Conservation (phyloP, 2,329 filamentous ascomycete species). For the Sporothrix inflata region DNA sequence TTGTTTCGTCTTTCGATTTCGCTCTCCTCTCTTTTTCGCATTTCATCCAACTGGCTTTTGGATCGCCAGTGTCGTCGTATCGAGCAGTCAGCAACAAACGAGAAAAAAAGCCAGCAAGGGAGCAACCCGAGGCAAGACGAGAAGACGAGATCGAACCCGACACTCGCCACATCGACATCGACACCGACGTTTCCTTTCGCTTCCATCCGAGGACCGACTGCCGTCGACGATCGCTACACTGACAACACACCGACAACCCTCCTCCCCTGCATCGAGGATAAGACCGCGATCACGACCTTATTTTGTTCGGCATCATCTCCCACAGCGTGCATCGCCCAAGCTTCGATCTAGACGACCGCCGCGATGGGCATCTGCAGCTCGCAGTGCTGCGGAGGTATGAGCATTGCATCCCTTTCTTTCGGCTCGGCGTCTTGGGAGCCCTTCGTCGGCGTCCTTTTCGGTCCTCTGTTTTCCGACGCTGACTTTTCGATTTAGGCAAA, state of each 20-base stretch:
- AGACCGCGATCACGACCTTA: not conserved
- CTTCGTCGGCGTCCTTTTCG: not conserved
- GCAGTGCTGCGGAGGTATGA: constrained; percentile 62
- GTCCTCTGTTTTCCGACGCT: constrained; percentile 29
- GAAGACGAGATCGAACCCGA: not conserved
- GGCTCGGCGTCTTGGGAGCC: not conserved
- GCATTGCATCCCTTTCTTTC: not conserved
- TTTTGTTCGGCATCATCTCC: not conserved
- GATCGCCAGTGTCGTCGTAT: not conserved
- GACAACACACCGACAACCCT: not conserved
- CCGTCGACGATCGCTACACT: not conserved
- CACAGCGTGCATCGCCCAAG: not conserved
- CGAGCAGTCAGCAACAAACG: not conserved
- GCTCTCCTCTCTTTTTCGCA: not conserved
- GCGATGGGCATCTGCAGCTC: constrained; percentile 66
- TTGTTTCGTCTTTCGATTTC: not conserved
- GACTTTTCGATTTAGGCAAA: constrained; percentile 56
- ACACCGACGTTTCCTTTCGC: not conserved
- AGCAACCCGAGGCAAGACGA: not conserved
- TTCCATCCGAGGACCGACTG: not conserved
- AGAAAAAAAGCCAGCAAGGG: not conserved
- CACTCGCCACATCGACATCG: not conserved
- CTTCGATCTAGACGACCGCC: constrained; percentile 23
- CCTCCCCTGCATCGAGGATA: not conserved
- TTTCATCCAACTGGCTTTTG: not conserved